Evolutionary conservation across 2,329 filamentous ascomycete genomes (phyloP).

Genomic region (Phaeomoniella chlamydospora): DNA sequence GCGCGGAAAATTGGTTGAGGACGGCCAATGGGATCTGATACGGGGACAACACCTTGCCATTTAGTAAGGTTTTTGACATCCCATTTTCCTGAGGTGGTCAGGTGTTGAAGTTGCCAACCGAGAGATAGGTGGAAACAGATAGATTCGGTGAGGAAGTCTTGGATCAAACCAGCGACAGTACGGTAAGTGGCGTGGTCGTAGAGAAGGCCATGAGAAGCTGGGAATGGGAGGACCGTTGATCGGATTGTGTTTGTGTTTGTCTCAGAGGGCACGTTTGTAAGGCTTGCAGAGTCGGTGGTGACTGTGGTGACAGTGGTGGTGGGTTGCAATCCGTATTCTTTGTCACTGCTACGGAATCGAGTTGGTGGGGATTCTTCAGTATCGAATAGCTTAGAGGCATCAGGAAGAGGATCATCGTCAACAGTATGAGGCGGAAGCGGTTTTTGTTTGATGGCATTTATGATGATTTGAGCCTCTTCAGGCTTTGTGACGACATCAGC

Average conservation of each 20-base stretch:
- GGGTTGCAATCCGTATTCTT: slow-evolving; percentile 13
- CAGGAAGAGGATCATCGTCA: slow-evolving; percentile 13
- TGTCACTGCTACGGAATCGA: slow-evolving; percentile 17
- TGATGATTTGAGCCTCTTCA: slow-evolving; percentile 55
- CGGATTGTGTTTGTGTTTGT: slow-evolving; percentile 40
- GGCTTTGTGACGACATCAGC: slow-evolving; percentile 64
- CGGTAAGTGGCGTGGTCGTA: slow-evolving; percentile 66
- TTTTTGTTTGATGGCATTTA: slow-evolving; percentile 19
- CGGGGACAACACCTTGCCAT: slow-evolving; percentile 67
- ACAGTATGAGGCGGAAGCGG: slow-evolving; percentile 7
- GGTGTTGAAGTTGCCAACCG: slow-evolving; percentile 81
- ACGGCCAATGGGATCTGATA: slow-evolving; percentile 58
- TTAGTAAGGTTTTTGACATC: slow-evolving; percentile 93
- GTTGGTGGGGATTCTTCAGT: slow-evolving; percentile 5
- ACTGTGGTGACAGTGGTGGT: slow-evolving; percentile 35
- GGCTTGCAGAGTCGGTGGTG: no score
- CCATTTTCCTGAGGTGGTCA: slow-evolving; percentile 88
- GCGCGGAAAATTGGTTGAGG: slow-evolving; percentile 52
- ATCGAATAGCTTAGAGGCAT: slow-evolving; percentile 16
- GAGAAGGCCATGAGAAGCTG: slow-evolving; percentile 70
- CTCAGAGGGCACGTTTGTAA: slow-evolving; percentile 31
- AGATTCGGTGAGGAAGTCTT: slow-evolving; percentile 62
- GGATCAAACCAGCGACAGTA: slow-evolving; percentile 64
- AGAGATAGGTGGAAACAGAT: slow-evolving; percentile 66
- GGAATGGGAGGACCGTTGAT: slow-evolving; percentile 55